Percentiles rank a stretch among this genome's conserved stretches.
These are phyloP conservation scores for Neophaeococcomyces mojaviensis DNA, from an alignment of 2,329 filamentous ascomycete genomes.

Conservation along the genomic window DNA sequence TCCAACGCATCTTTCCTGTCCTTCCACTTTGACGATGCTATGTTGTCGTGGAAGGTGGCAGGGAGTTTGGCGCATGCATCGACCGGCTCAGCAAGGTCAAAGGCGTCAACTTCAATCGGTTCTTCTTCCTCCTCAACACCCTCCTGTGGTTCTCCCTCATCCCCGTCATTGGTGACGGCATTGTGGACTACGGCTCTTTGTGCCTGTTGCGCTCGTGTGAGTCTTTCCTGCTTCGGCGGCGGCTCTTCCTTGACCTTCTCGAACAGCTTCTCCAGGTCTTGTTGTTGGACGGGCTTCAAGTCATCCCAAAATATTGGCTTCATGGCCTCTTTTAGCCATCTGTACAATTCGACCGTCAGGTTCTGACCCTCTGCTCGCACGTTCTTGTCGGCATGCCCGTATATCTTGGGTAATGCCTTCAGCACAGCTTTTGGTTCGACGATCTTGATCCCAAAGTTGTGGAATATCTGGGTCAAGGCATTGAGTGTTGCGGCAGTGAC, in stretches of 20 bases:
- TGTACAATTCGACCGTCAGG: constrained; percentile 85
- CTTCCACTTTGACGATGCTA: constrained; percentile 95
- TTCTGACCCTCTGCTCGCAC: constrained; percentile 89
- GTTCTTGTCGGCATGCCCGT: constrained; percentile 96
- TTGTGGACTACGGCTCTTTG: constrained; percentile 64
- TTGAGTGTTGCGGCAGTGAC: constrained; percentile 68
- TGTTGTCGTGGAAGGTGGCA: constrained; percentile 69
- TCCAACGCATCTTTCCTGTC: constrained; percentile 93
- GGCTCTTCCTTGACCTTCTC: constrained; percentile 86
- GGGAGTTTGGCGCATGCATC: constrained; percentile 78
- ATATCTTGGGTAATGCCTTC: constrained; percentile 80
- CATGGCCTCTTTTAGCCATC: constrained; percentile 96
- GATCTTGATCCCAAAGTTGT: constrained; percentile 90
- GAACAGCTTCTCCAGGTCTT: constrained; percentile 87
- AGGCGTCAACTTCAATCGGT: constrained; percentile 65
- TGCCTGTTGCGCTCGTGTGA: constrained; percentile 82
- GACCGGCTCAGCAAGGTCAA: constrained; percentile 74
- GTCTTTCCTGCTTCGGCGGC: constrained; percentile 78
- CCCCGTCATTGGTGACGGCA: constrained; percentile 48
- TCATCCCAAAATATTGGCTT: constrained; percentile 97
- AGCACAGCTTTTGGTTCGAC: constrained; percentile 88
- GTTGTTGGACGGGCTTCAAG: constrained; percentile 89
- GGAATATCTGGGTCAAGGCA: constrained; percentile 74
- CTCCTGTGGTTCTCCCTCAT: constrained; percentile 51
- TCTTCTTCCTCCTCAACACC: constrained; percentile 54